Conservation (phyloP, 139 green algal genomes). For the Micractinium sp. region DNA sequence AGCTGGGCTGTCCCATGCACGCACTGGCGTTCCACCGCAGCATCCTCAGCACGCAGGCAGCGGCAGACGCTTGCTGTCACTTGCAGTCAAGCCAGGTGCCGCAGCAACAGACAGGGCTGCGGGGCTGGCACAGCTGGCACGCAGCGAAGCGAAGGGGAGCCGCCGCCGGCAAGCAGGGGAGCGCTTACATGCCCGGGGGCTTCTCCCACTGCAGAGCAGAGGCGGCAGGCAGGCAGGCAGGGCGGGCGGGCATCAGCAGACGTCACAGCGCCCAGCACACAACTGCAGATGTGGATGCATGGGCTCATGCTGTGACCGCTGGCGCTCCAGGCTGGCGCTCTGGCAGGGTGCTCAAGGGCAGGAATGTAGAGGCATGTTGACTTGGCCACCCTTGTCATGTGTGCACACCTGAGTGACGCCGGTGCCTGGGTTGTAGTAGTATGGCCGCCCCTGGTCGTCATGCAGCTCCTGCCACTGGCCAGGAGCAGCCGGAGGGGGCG, state of each 20-base stretch:
- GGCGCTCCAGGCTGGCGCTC: neutral
- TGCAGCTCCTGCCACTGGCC: slow-evolving; percentile 71
- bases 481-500: neutral
- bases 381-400: neutral
- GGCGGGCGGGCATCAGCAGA: no score
- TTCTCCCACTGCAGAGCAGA: slow-evolving; percentile 29
- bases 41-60: no score
- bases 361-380: neutral
- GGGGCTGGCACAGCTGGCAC: neutral
- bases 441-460: slow-evolving; percentile 79
- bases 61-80: no score
- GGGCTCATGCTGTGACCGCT: neutral
- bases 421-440: slow-evolving; percentile 94
- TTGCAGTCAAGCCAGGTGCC: neutral
- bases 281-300: no score
- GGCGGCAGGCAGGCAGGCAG: neutral
- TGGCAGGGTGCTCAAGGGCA: neutral
- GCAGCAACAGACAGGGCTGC: neutral
- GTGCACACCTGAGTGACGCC: slow-evolving; percentile 75
- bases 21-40: no score
- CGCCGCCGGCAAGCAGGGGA: neutral
- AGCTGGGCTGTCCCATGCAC: neutral
- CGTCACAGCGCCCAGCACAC: neutral
- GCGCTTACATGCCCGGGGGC: slow-evolving; percentile 34
- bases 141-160: neutral